Evolutionary conservation across 2,329 filamentous ascomycete species (phyloP), one percentile per base, ranked within the genome.

Genomic region (Sporothrix curviconia): DNA sequence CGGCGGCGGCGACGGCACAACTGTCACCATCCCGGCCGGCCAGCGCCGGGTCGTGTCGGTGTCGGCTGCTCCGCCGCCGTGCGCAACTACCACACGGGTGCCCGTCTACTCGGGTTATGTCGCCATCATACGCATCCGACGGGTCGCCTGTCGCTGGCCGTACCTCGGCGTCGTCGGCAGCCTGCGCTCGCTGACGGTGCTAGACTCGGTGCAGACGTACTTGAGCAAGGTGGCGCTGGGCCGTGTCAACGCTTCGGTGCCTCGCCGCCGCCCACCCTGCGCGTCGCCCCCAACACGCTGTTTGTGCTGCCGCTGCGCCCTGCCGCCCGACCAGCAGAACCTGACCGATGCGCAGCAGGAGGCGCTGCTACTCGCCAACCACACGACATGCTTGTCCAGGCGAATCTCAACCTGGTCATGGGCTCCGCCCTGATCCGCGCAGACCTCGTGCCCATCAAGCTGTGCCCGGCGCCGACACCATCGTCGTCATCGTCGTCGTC

Each of bases 61-160:
- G 12, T 69, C 70, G 0, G 72, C 75, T 3, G 74, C 70, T 1
- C 70, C 74, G 0, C 77, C 77, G 0, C 59, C 63, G 5, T 62
- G 63, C 6, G 61, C 77, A 3, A 66, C 76, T 43, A 66, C 68
- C 24, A 61, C 66, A n/a, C 74, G 71, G 30, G 66, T 78, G 22
- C 74, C 76, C 3, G 72, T 78, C 24, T 79, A 77, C 65, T 76
- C 74, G 8, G 77, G 77, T 28, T 78, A 76, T 66, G 69, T 78
- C 55, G 68, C 72, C 50, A 67, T 79, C 58, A 75, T n/a, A 73
- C 61, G 72, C 72, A 47, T 72, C 70, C 34, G 74, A 76, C 61
- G 71, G 72, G 63, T 64, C 63, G 64, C 9, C 64, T 74, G 34
- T 71, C 69, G 19, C 67, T 76, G n/a, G 4, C 73, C 73, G 0